phyloP scores from a whole-genome alignment of 768 basidiomycete species.

The Jaapia argillacea region DNA sequence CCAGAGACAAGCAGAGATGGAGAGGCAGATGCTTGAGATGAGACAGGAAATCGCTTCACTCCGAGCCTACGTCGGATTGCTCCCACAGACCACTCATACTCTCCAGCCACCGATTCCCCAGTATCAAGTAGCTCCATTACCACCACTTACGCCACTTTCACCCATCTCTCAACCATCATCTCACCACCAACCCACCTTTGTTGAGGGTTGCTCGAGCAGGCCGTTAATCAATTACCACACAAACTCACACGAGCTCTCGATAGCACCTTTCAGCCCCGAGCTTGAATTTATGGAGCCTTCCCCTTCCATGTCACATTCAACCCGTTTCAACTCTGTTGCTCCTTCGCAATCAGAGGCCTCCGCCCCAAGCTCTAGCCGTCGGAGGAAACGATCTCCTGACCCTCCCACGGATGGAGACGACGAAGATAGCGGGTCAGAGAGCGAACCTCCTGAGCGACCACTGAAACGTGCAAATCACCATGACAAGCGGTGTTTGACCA shows the following conservation, averaged over 20 bases:
- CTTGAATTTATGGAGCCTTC: no score
- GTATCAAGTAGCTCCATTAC: background rate
- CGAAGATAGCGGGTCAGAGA: conserved; percentile 13
- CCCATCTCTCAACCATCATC: conserved; percentile 24
- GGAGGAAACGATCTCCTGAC: no score
- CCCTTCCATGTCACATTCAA: no score
- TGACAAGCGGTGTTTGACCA: conserved; percentile 55
- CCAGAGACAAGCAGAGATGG: conserved; percentile 49
- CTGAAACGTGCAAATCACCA: conserved; percentile 46
- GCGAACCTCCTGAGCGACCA: conserved; percentile 24
- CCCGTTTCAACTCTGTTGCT: no score
- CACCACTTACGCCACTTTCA: conserved; percentile 21
- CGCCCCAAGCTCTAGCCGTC: no score
- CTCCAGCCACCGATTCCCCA: conserved; percentile 2
- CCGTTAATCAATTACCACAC: no score
- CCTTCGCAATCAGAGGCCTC: no score
- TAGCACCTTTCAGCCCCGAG: no score
- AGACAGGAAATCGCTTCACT: conserved; percentile 41
- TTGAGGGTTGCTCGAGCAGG: conserved; percentile 28
- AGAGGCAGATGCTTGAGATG: conserved; percentile 43
- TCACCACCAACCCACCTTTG: conserved; percentile 21
- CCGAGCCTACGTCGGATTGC: conserved; percentile 26
- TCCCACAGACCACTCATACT: conserved; percentile 7
- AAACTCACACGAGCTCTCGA: no score
- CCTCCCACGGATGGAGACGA: conserved; percentile 29